Conservation (phyloP, 345 rosid species). For the thale cress (Arabidopsis thaliana) region DNA sequence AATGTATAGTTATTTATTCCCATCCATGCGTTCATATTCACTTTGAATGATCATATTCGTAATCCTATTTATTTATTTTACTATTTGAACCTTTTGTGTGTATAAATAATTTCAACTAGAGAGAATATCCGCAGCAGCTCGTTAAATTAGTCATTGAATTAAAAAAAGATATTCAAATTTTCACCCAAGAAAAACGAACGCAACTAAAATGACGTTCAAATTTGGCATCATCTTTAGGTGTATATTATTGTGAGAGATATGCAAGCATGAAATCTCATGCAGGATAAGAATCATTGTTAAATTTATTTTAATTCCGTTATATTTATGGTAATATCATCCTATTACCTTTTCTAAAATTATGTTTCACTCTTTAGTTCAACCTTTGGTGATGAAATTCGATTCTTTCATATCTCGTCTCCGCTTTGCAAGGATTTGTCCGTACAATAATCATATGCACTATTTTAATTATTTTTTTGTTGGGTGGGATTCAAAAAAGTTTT, state of each 20-base stretch:
- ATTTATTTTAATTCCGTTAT: neutral
- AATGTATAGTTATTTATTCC: constrained; percentile 34
- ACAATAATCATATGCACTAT: neutral
- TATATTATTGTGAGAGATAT: neutral
- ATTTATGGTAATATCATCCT: constrained; percentile 23
- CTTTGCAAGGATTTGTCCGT: constrained; percentile 39
- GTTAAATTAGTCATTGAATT: constrained; percentile 26
- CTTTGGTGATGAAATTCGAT: constrained; percentile 30
- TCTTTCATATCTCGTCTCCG: constrained; percentile 31
- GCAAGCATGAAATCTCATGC: constrained; percentile 35
- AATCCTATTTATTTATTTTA: constrained; percentile 24
- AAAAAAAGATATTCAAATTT: neutral
- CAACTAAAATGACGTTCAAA: constrained; percentile 33
- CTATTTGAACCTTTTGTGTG: constrained; percentile 6
- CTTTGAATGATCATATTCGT: constrained; percentile 37
- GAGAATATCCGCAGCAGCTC: constrained; percentile 30
- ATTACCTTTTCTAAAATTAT: constrained; percentile 11
- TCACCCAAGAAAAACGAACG: neutral
- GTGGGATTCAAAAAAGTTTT: neutral
- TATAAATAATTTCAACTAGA: constrained; percentile 31
- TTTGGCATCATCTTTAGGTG: constrained; percentile 17
- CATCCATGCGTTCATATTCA: constrained; percentile 36
- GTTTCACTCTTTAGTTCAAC: constrained; percentile 13
- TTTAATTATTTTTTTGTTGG: neutral
- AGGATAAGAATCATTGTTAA: constrained; percentile 24